These are phyloP conservation scores for Fusarium luffae DNA, from an alignment of 2,329 filamentous ascomycete genomes.

Conservation along the genomic window DNA sequence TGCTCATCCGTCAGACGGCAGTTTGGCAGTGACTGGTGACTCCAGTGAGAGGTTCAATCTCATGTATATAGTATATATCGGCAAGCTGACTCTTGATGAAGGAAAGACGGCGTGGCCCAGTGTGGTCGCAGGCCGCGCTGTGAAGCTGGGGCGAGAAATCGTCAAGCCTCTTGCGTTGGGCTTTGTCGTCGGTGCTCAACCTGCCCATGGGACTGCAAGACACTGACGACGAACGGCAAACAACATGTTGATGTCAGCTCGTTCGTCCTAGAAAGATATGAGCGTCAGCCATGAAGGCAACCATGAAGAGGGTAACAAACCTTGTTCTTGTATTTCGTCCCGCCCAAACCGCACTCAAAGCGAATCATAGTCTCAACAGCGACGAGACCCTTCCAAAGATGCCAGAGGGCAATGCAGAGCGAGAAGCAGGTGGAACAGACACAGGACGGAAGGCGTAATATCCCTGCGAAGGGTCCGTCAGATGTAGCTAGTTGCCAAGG, in stretches of 20 bases:
- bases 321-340: not conserved
- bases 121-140: too few species aligned
- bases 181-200: not conserved
- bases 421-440: not conserved
- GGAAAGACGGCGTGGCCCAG: rapidly evolving
- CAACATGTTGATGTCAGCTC: not conserved
- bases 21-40: too few species aligned
- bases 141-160: not conserved
- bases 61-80: too few species aligned
- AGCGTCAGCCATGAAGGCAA: not conserved
- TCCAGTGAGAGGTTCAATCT: too few species aligned
- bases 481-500: not conserved
- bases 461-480: not conserved
- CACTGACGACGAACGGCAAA: not conserved
- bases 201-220: not conserved
- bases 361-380: not conserved
- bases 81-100: not conserved
- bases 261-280: too few species aligned
- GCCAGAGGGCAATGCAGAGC: not conserved
- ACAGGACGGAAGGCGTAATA: not conserved
- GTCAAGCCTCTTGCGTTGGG: not conserved
- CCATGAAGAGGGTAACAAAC: not conserved
- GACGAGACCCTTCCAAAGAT: not conserved
- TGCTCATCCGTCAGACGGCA: too few species aligned
- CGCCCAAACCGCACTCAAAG: not conserved